Evolutionary conservation across 768 basidiomycete genomes (phyloP).

Genomic region (Leccinum sublutescens): DNA sequence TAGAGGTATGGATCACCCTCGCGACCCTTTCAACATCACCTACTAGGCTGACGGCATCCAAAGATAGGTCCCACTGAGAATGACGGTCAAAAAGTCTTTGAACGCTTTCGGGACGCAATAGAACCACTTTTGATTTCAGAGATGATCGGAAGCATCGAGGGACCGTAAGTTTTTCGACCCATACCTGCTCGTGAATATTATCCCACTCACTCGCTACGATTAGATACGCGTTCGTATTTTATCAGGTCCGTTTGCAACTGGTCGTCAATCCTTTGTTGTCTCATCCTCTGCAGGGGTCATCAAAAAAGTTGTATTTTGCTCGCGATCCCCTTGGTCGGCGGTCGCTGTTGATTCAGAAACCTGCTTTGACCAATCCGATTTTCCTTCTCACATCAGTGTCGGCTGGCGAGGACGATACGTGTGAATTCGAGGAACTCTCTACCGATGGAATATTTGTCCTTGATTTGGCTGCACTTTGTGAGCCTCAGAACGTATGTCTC

Average conservation of each 20-base stretch:
- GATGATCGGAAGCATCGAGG: slow-evolving; percentile 65
- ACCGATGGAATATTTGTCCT: slow-evolving; percentile 58
- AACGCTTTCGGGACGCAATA: slow-evolving; percentile 22
- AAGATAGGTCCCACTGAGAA: slow-evolving; percentile 66
- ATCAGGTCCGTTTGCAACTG: slow-evolving; percentile 50
- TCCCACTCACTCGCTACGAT: background rate
- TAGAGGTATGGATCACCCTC: slow-evolving; percentile 48
- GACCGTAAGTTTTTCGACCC: slow-evolving; percentile 59
- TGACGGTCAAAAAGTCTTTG: slow-evolving; percentile 61
- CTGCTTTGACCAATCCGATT: slow-evolving; percentile 45
- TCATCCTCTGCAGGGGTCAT: slow-evolving; percentile 36
- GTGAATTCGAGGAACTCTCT: slow-evolving; percentile 58
- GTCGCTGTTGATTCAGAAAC: slow-evolving; percentile 73
- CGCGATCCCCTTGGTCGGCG: slow-evolving; percentile 85
- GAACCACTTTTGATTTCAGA: slow-evolving; percentile 43
- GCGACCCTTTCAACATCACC: background rate
- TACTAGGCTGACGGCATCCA: slow-evolving; percentile 8
- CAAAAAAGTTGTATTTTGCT: slow-evolving; percentile 61
- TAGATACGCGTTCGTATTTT: slow-evolving; percentile 82
- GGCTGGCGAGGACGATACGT: slow-evolving; percentile 43
- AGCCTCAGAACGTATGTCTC: slow-evolving; percentile 25
- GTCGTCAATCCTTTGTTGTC: background rate
- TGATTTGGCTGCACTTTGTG: slow-evolving; percentile 36
- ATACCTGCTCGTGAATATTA: background rate
- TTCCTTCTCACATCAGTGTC: slow-evolving; percentile 70